phyloP scores from a whole-genome alignment of 306 rosid genomes.

The Vachellia collinsii region DNA sequence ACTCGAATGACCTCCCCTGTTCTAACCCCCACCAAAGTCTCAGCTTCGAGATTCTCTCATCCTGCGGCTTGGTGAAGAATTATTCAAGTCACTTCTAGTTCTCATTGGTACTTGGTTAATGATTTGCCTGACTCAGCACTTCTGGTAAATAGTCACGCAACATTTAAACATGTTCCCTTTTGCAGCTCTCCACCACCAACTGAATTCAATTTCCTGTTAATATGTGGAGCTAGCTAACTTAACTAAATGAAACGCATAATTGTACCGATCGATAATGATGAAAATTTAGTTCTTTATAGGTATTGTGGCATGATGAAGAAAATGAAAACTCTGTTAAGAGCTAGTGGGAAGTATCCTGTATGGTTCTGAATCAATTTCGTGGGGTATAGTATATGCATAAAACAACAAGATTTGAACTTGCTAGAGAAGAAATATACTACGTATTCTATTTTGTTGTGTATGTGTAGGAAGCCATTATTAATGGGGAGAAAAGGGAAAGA shows the following conservation, averaged over 20 bases:
- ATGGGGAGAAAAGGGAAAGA: background rate
- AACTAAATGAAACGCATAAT: background rate
- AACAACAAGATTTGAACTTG: conserved; percentile 40
- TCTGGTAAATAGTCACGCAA: background rate
- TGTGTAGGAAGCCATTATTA: conserved; percentile 30
- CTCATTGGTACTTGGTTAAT: background rate
- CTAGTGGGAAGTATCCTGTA: background rate
- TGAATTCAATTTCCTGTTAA: background rate
- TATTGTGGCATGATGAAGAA: background rate
- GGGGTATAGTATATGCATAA: conserved; percentile 19
- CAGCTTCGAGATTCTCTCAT: conserved; percentile 21
- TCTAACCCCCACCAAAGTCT: background rate
- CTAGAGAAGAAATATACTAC: conserved; percentile 27
- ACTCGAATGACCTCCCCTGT: background rate
- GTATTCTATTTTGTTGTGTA: conserved; percentile 17
- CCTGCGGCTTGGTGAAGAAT: conserved; percentile 1
- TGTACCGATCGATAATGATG: background rate
- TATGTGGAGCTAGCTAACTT: background rate
- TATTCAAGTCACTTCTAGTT: conserved; percentile 9
- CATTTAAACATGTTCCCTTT: background rate
- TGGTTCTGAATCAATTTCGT: conserved; percentile 16
- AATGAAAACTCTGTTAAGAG: background rate
- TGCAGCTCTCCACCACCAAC: background rate
- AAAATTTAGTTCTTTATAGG: background rate
- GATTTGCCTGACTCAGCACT: background rate